phyloP scores from a whole-genome alignment of 345 rosid species.

The Syzygium jambos region DNA sequence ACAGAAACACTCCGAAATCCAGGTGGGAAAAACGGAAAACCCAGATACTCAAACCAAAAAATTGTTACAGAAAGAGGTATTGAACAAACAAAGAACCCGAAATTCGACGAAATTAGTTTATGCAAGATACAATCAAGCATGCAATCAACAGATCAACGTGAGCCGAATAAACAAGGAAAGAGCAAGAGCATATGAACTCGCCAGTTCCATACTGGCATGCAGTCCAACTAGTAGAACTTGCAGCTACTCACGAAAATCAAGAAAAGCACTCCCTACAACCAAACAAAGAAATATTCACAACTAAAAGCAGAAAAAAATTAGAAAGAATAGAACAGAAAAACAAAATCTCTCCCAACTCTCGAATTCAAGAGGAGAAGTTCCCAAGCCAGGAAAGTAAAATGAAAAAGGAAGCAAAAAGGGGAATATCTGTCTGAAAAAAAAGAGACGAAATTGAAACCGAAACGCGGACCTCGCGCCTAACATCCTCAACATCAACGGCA shows the following conservation, averaged over 20 bases:
- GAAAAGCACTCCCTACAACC: background rate
- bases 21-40: background rate
- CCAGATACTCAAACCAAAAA: background rate
- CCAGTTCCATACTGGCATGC: background rate
- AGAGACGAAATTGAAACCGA: background rate
- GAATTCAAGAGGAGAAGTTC: background rate
- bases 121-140: background rate
- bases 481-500: constrained; percentile 85
- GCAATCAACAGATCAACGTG: background rate
- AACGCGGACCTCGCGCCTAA: constrained; percentile 51
- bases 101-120: background rate
- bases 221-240: background rate
- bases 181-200: background rate
- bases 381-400: background rate
- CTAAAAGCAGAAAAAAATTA: background rate
- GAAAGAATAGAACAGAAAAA: background rate
- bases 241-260: background rate
- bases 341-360: background rate
- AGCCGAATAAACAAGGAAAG: background rate
- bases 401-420: background rate
- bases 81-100: background rate
- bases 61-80: background rate
- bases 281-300: background rate
- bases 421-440: background rate
- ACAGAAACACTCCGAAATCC: background rate